Base-by-base conservation (phyloP, 805 yeast genomes). In the Lipomyces starkeyi region DNA sequence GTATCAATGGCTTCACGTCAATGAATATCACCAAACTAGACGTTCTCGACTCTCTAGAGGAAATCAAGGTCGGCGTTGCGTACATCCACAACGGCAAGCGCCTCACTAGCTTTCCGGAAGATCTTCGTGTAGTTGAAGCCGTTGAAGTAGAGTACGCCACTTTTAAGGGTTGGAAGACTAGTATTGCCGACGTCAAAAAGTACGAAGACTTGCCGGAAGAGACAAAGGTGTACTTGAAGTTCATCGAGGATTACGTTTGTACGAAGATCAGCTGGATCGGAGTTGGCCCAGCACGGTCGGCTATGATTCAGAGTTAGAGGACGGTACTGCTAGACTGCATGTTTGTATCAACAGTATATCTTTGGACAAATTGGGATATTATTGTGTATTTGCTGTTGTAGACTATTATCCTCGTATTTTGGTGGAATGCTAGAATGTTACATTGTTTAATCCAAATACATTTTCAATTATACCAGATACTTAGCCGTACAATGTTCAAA, bases 231-330 rank as follows among this genome's bases (percentile, higher is more conserved):
- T 95, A 95, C 81, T 84, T 95, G 80, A 83, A 85, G 73, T 95
- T 80, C 79, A 94, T 95, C 76, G 98, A 93, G 81, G 89, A 92
- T 71, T 93, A 85, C 76, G 83, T 93, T 70, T 84, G 85, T 60
- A 94, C 91, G 67, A 97, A 97, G 65, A 85, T 95, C 71, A 90
- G 90, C 79, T 95, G 98, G 98, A 95, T 95, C 70, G 99, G 99
- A 78, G 95, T 97, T 66, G 99, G 99, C 71, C 98, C 99, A 71
- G 97, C 92, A 20, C 65, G 74, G 22, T 65, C 65, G 9, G 70
- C 74, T 29, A 68, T 70, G 72, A 64, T 70, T 40, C 58, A 56
- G 35, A 55, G 55, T 20, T 60, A 61, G 54, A 49, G n/a, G 32
- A 29, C 8, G 2, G n/a, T 20, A 29, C 20, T 17, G 11, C 8